Percentiles rank a stretch among this genome's conserved stretches.
phyloP scores from a whole-genome alignment of 768 basidiomycete genomes.

The Trametes punicea region DNA sequence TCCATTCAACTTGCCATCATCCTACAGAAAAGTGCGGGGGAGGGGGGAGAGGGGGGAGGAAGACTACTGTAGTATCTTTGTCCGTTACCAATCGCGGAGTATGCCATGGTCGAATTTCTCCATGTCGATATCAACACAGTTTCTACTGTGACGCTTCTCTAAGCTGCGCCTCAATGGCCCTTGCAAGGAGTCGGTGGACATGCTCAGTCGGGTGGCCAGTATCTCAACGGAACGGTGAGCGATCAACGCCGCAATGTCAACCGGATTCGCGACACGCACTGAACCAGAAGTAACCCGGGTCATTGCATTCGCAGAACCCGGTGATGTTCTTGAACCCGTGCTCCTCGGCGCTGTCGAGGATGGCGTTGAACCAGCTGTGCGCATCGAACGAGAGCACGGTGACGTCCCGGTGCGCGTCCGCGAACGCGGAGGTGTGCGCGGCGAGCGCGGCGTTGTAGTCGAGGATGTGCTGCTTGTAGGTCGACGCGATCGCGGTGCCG shows the following conservation, averaged over 20 bases:
- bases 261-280: constrained; percentile 33
- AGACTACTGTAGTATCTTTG: no score
- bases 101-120: no score
- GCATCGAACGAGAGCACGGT: constrained; percentile 49
- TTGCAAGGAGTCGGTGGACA: constrained; percentile 45
- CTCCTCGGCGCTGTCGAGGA: constrained; percentile 39
- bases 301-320: constrained; percentile 50
- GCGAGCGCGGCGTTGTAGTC: constrained; percentile 43
- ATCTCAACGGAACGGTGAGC: constrained; percentile 31
- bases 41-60: no score
- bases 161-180: constrained; percentile 39
- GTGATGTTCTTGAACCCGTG: constrained; percentile 49
- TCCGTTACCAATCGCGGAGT: no score
- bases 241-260: background rate
- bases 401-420: constrained; percentile 36
- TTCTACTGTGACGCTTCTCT: constrained; percentile 19
- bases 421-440: constrained; percentile 35
- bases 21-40: no score
- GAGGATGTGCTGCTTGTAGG: constrained; percentile 37
- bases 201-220: constrained; percentile 49
- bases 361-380: constrained; percentile 44
- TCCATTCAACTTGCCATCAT: no score
- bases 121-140: no score
- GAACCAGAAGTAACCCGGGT: constrained; percentile 52
- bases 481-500: constrained; percentile 34